Evolutionary conservation across 352 stramenopile genomes (phyloP).

Genomic region (Elongisporangium senticosum): DNA sequence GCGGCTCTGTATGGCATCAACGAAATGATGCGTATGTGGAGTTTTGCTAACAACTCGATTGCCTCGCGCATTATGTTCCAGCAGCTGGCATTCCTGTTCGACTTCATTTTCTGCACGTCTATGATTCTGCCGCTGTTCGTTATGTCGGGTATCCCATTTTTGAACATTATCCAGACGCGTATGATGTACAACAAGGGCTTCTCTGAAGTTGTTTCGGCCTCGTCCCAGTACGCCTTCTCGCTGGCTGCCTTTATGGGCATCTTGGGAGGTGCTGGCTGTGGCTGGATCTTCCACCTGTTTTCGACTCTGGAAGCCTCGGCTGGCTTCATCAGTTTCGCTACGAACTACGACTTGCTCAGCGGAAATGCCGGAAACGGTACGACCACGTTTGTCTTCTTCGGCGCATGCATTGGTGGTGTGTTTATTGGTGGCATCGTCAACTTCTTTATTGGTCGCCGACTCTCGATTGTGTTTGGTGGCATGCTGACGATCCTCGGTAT

Average conservation of each 20-base stretch:
- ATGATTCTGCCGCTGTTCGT: conserved; percentile 76
- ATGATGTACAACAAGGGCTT: conserved; percentile 92
- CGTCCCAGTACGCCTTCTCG: conserved; percentile 83
- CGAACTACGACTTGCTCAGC: conserved; percentile 64
- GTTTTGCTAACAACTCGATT: conserved; percentile 63
- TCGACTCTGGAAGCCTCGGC: conserved; percentile 64
- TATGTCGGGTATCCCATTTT: conserved; percentile 78
- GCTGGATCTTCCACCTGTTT: conserved; percentile 81
- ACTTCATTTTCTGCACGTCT: conserved; percentile 71
- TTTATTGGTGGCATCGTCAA: conserved; percentile 51
- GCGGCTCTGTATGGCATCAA: conserved; percentile 74
- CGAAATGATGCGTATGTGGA: conserved; percentile 83
- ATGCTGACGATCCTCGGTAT: conserved; percentile 66
- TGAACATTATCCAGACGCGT: conserved; percentile 85
- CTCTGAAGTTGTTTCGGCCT: conserved; percentile 78
- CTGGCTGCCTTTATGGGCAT: conserved; percentile 74
- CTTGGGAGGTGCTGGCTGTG: conserved; percentile 57
- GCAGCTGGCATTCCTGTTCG: conserved; percentile 81
- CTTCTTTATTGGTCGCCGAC: conserved; percentile 68
- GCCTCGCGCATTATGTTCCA: conserved; percentile 62
- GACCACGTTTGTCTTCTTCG: conserved; percentile 72
- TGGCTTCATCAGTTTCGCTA: conserved; percentile 73
- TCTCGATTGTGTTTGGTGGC: conserved; percentile 68
- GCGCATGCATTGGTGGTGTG: conserved; percentile 37
- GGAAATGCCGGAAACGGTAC: conserved; percentile 52